Evolutionary conservation across 2,329 filamentous ascomycete species (phyloP).

Genomic region (Sarocladium brachiariae): DNA sequence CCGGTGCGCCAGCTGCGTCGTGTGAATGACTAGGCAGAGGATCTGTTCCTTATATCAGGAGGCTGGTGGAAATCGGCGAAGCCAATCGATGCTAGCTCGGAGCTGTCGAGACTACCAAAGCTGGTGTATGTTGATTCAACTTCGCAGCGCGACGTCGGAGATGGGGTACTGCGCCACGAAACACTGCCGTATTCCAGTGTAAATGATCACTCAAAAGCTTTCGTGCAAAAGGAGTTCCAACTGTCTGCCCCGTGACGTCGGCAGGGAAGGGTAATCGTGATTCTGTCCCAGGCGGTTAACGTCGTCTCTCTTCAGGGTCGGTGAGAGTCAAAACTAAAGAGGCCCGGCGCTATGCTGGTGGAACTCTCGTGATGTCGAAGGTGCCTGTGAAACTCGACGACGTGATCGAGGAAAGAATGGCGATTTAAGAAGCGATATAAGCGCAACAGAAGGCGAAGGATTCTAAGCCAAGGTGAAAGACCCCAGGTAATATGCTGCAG

Average conservation of each 20-base stretch:
- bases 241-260: neutral
- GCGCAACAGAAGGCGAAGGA: neutral
- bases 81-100: too few relatives aligned
- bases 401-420: neutral
- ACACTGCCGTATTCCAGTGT: too few relatives aligned
- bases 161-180: too few relatives aligned
- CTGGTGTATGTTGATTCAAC: too few relatives aligned
- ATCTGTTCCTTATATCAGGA: neutral
- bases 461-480: neutral
- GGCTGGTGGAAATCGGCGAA: too few relatives aligned
- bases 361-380: neutral
- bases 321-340: conserved; percentile 3
- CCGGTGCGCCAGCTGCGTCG: conserved; percentile 1
- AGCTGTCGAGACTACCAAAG: too few relatives aligned
- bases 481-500: neutral
- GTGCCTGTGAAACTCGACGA: neutral
- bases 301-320: neutral
- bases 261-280: neutral
- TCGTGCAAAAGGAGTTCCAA: neutral
- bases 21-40: neutral
- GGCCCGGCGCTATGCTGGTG: neutral
- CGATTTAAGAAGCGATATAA: neutral
- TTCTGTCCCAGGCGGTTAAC: too few relatives aligned
- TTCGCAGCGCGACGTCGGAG: too few relatives aligned
- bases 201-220: too few relatives aligned